Percentiles rank a stretch among this genome's conserved stretches.
These are phyloP conservation scores for Apiotrichum gracile DNA, from an alignment of 1,284 basidiomycete genomes.

Conservation along the genomic window DNA sequence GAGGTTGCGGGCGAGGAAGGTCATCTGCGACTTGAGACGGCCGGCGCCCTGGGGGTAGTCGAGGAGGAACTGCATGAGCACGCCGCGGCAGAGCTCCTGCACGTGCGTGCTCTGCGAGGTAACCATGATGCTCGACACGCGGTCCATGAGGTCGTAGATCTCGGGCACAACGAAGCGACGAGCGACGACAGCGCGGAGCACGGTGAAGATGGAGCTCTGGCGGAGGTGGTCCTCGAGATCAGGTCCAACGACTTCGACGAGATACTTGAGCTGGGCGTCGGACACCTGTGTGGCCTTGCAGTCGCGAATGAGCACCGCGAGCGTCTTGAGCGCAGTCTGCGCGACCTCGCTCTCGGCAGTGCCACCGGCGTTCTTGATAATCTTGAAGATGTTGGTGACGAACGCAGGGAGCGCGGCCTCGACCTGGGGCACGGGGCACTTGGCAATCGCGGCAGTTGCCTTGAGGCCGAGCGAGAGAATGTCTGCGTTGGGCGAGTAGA, in stretches of 20 bases:
- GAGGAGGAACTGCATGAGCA: conserved; percentile 88
- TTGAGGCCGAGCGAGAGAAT: conserved; percentile 78
- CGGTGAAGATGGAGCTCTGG: conserved; percentile 78
- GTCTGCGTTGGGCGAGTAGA: conserved; percentile 75
- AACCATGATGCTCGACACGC: conserved; percentile 88
- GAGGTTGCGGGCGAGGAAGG: conserved; percentile 89
- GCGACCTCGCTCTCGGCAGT: conserved; percentile 80
- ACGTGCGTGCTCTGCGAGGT: conserved; percentile 87
- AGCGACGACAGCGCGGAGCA: conserved; percentile 86
- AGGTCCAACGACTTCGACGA: conserved; percentile 78
- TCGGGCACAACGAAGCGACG: conserved; percentile 91
- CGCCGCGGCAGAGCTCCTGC: conserved; percentile 82
- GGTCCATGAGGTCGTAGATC: conserved; percentile 96
- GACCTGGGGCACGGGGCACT: conserved; percentile 74
- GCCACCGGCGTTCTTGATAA: conserved; percentile 76
- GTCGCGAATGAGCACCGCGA: conserved; percentile 80
- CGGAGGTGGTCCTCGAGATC: conserved; percentile 92
- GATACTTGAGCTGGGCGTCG: conserved; percentile 80
- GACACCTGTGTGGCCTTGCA: conserved; percentile 71
- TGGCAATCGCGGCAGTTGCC: conserved; percentile 72
- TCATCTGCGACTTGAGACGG: conserved; percentile 78
- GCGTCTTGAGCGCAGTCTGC: conserved; percentile 80
- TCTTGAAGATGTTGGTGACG: conserved; percentile 76
- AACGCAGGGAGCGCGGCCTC: conserved; percentile 75
- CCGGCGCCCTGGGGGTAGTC: conserved; percentile 97